phyloP scores from a whole-genome alignment of 768 basidiomycete species.

The Crassisporium funariophilum region DNA sequence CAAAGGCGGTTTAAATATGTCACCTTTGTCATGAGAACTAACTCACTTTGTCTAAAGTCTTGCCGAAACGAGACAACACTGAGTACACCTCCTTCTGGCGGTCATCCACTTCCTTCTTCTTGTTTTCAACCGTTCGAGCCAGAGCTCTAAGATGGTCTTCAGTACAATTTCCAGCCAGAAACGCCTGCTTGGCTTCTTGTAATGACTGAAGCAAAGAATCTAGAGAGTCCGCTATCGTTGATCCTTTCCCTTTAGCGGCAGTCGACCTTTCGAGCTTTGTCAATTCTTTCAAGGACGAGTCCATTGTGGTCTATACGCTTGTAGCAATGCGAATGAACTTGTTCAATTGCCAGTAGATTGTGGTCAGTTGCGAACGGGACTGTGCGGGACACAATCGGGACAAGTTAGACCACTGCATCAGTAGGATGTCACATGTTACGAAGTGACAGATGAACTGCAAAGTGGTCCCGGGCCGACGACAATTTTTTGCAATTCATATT shows the following conservation, averaged over 20 bases:
- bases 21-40: background rate
- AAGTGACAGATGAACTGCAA: constrained; percentile 9
- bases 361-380: no score
- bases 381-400: no score
- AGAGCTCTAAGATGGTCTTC: constrained; percentile 53
- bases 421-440: constrained; percentile 4
- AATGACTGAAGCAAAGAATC: constrained; percentile 64
- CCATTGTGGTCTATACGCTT: constrained; percentile 51
- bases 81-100: constrained; percentile 87
- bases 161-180: constrained; percentile 50
- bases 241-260: constrained; percentile 52
- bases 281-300: constrained; percentile 75
- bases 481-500: no score
- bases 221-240: constrained; percentile 60
- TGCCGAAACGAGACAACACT: constrained; percentile 76
- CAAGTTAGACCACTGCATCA: background rate
- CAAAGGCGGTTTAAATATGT: constrained; percentile 1
- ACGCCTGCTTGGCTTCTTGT: constrained; percentile 52
- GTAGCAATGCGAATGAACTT: no score
- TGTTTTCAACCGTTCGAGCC: constrained; percentile 60
- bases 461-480: no score
- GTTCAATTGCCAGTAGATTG: no score
- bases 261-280: constrained; percentile 72
- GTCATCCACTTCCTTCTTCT: constrained; percentile 86
- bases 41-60: constrained; percentile 87